A percentile compares a stretch with the other conserved stretches of the same genome.
Evolutionary conservation across 495 filamentous ascomycete genomes (phyloP).

Genomic region (Thozetella sp.): DNA sequence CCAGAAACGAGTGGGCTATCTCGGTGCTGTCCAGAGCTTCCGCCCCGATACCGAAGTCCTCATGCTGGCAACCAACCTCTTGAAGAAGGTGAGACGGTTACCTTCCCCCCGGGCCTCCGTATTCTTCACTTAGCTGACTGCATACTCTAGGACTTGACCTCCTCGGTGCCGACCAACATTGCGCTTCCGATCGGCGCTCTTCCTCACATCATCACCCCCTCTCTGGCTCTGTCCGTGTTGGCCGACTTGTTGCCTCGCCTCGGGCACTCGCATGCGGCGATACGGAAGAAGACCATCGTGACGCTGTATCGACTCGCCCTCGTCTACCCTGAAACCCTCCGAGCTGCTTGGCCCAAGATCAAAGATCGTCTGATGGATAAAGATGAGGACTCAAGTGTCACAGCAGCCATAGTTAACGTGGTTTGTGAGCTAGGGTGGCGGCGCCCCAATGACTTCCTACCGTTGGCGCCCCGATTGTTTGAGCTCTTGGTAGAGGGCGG

Average conservation of each 20-base stretch:
- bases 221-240: slow-evolving; percentile 84
- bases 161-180: slow-evolving; percentile 71
- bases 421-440: slow-evolving; percentile 95
- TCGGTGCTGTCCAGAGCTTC: slow-evolving; percentile 96
- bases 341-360: slow-evolving; percentile 93
- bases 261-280: slow-evolving; percentile 76
- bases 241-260: slow-evolving; percentile 85
- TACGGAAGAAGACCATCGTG: slow-evolving; percentile 94
- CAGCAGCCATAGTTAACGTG: slow-evolving; percentile 93
- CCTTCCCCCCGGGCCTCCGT: background rate
- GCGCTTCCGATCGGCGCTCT: slow-evolving; percentile 83
- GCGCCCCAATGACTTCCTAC: slow-evolving; percentile 89
- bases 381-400: slow-evolving; percentile 88
- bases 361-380: slow-evolving; percentile 93
- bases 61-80: slow-evolving; percentile 94
- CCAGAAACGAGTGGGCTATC: slow-evolving; percentile 93
- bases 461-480: slow-evolving; percentile 88
- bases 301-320: slow-evolving; percentile 90
- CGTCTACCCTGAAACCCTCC: slow-evolving; percentile 91
- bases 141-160: slow-evolving; percentile 71
- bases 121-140: slow-evolving; percentile 11
- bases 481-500: slow-evolving; percentile 88
- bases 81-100: slow-evolving; percentile 76
- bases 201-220: slow-evolving; percentile 89
- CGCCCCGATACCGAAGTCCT: slow-evolving; percentile 93